Evolutionary conservation across 2,329 filamentous ascomycete species (phyloP).

Genomic region (Nothomitra cinnamomea): DNA sequence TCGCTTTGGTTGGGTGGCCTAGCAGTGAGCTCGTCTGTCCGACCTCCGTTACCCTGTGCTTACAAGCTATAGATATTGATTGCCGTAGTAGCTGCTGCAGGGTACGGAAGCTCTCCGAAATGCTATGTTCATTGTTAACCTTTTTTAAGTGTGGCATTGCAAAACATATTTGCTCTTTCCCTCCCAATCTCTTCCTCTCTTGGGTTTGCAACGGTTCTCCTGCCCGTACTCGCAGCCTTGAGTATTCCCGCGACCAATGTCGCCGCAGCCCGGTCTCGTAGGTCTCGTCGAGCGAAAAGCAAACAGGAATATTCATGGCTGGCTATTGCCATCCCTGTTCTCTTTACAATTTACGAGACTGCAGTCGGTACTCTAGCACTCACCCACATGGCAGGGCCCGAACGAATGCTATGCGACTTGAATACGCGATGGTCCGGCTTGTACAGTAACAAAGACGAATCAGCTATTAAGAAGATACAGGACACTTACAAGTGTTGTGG

Average conservation of each 20-base stretch:
- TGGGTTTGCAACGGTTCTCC: background rate
- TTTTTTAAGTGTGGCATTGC: background rate
- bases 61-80: background rate
- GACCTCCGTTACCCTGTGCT: background rate
- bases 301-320: background rate
- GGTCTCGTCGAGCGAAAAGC: background rate
- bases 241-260: background rate
- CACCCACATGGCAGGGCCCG: background rate
- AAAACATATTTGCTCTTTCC: background rate
- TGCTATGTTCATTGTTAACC: background rate
- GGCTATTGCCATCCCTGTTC: background rate
- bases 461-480: background rate
- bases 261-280: background rate
- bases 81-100: background rate
- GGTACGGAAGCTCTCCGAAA: background rate
- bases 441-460: background rate
- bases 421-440: background rate
- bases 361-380: slow-evolving; percentile 2
- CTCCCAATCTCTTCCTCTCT: background rate
- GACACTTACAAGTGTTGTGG: slow-evolving; percentile 3
- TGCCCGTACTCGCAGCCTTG: background rate
- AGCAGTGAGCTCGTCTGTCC: background rate
- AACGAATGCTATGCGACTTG: background rate
- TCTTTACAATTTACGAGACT: slow-evolving; percentile 4
- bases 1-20: background rate